A percentile compares a stretch with the other conserved stretches of the same genome.
Conservation (phyloP, 352 stramenopile genomes). For the Lagenidium giganteum region DNA sequence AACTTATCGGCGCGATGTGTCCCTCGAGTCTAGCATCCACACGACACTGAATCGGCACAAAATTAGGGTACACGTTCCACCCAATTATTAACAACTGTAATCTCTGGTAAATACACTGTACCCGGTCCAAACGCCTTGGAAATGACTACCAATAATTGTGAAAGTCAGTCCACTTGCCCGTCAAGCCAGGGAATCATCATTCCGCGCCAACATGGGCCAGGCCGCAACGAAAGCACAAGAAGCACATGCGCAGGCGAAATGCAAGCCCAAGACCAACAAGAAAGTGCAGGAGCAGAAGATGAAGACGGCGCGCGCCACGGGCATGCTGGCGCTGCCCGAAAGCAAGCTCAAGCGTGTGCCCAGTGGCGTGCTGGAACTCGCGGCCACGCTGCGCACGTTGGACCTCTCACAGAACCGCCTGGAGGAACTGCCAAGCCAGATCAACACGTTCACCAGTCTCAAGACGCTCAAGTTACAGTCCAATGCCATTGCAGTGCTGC, state of each 20-base stretch:
- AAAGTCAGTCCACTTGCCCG: too few species aligned
- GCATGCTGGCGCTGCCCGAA: constrained; percentile 61
- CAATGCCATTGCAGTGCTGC: constrained; percentile 52
- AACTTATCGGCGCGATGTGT: too few species aligned
- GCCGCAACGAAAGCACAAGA: constrained; percentile 59
- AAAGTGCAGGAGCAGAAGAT: constrained; percentile 79
- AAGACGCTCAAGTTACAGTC: constrained; percentile 72
- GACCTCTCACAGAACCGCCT: constrained; percentile 73
- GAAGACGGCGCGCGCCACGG: constrained; percentile 44
- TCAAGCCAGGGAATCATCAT: too few species aligned
- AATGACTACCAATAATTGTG: too few species aligned
- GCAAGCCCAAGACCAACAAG: constrained; percentile 78
- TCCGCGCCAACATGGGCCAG: constrained; percentile 54
- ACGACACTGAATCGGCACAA: too few species aligned
- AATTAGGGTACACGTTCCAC: too few species aligned
- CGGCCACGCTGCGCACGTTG: constrained; percentile 52
- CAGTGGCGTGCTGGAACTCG: constrained; percentile 40
- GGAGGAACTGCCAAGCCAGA: constrained; percentile 32
- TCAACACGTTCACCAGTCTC: constrained; percentile 37
- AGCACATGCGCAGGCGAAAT: constrained; percentile 60
- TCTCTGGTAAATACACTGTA: too few species aligned
- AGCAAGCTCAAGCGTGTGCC: constrained; percentile 79
- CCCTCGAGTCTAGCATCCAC: too few species aligned
- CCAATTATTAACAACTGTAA: too few species aligned
- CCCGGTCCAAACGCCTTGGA: too few species aligned